These are phyloP conservation scores for Coelastrella sp. DNA, from an alignment of 139 green algal species.

Conservation along the genomic window DNA sequence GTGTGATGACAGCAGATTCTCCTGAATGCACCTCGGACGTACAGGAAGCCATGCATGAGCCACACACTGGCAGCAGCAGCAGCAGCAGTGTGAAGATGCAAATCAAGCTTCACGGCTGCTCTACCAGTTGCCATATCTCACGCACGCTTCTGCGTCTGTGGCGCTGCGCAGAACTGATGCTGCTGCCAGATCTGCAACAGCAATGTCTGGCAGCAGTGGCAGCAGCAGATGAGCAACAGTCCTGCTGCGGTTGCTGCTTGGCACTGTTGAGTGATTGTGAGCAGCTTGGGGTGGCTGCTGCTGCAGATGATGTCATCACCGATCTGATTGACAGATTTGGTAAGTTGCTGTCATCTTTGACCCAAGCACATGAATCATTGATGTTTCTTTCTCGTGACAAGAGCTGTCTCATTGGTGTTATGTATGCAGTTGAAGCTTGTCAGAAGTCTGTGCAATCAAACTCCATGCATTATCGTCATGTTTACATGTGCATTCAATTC, in stretches of 20 bases:
- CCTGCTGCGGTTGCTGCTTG: neutral
- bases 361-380: too few relatives aligned
- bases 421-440: too few relatives aligned
- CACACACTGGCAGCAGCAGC: too few relatives aligned
- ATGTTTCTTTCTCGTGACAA: neutral
- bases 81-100: neutral
- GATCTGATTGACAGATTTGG: neutral
- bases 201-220: neutral
- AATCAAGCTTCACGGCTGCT: too few relatives aligned
- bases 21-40: too few relatives aligned
- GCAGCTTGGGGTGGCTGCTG: neutral
- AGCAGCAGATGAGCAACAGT: neutral
- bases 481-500: too few relatives aligned
- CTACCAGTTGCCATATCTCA: neutral
- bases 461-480: too few relatives aligned
- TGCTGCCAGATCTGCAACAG: constrained; percentile 9
- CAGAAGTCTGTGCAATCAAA: too few relatives aligned
- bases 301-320: neutral
- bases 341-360: neutral
- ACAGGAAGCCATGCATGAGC: too few relatives aligned
- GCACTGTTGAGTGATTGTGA: constrained; percentile 15
- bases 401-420: neutral
- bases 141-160: constrained; percentile 33
- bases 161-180: constrained; percentile 32
- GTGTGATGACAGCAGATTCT: too few relatives aligned